Evolutionary conservation across 2,329 filamentous ascomycete species (phyloP), one percentile per base, ranked within the genome.

Genomic region (Aureobasidium sp.): DNA sequence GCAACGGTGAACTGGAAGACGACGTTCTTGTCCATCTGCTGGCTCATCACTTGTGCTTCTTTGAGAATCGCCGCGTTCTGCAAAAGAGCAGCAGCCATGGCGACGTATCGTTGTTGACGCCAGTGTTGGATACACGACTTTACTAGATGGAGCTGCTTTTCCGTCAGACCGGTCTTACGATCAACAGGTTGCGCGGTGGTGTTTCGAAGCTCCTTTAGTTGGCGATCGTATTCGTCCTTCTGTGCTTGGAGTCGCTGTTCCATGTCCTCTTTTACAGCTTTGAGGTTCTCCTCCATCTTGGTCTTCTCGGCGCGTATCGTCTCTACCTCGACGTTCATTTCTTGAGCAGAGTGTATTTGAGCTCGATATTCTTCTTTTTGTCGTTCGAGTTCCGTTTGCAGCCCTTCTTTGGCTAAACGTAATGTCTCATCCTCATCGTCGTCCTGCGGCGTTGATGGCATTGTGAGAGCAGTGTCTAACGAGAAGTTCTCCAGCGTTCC

Each of bases 31-130:
- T 94, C 89, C 77, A 99, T 88, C 68, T 95, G 90, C 67, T 96
- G 93, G 76, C 92, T 95, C 90, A 99, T 94, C 63, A 99, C 87
- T 70, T 99, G 94, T 1, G 94, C 94, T 74, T 99, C 94, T 72
- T 99, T 99, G 61, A 99, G 74, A 29, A 86, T 84, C 8, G 89
- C 85, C 2, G 93, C 93, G 71, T 95, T 87, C 69, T 95, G 91
- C 47, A 99, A 78, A 29, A 97, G 86, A 1, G 87, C 84, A 73
- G 97, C 94, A 3, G 93, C 92, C 89, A 99, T 96, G 60, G 87
- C 86, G 61, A 99, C 90, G 68, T 93, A 96, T 68, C 90, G 89
- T 31, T 90, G 85, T 66, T 87, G 82, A 63, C 85, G 85, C 94
- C 94, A 99, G 66, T 88, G 85, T 63, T 82, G 79, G 58, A 89